Evolutionary conservation across 1,139 yeast species (phyloP).

Genomic region (Wickerhamomyces sp.): DNA sequence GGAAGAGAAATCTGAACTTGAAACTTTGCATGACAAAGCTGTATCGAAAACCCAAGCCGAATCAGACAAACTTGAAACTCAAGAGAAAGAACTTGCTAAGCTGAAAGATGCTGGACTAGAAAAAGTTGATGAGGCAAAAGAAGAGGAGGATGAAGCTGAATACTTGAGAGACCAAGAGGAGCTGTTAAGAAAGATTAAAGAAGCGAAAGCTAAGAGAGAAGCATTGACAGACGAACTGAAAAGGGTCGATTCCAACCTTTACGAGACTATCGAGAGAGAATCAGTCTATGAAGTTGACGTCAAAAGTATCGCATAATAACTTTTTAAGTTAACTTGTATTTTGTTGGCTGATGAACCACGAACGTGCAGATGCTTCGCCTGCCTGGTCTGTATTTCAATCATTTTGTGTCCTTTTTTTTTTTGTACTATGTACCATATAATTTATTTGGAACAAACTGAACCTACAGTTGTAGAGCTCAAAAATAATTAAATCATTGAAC

Average conservation of each 20-base stretch:
- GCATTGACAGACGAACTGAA: slow-evolving; percentile 13
- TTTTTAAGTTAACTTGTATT: no score
- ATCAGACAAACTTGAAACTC: slow-evolving; percentile 6
- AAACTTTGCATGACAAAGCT: slow-evolving; percentile 15
- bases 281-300: slow-evolving; percentile 11
- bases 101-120: slow-evolving; percentile 2
- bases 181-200: slow-evolving; percentile 9
- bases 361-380: no score
- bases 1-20: slow-evolving; percentile 12
- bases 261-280: slow-evolving; percentile 17
- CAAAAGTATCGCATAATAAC: no score
- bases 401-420: no score
- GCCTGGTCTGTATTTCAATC: no score
- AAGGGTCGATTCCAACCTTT: slow-evolving; percentile 8
- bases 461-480: no score
- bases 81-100: slow-evolving; percentile 15
- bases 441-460: no score
- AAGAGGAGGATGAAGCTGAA: slow-evolving; percentile 2
- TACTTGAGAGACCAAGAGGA: slow-evolving; percentile 6
- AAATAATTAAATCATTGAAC: no score
- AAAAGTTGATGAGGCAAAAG: slow-evolving; percentile 1
- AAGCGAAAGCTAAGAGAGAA: slow-evolving; percentile 15
- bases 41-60: slow-evolving; percentile 2
- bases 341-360: no score
- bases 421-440: no score